phyloP scores from a whole-genome alignment of 2,329 filamentous ascomycete genomes.

The Epichloe gansuensis region DNA sequence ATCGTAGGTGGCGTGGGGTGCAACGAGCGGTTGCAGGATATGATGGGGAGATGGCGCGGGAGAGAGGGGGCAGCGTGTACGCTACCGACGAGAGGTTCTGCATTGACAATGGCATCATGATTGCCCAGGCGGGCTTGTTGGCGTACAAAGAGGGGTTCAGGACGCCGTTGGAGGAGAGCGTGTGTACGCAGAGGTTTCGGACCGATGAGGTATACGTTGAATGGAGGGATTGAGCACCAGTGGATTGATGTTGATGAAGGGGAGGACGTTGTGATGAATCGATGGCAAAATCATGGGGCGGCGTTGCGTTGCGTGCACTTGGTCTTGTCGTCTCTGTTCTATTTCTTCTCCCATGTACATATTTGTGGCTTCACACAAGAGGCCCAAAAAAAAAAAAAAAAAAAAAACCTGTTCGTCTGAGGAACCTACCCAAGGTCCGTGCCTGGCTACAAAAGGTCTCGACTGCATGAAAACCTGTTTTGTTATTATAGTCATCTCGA shows the following conservation, averaged over 20 bases:
- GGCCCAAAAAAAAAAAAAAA: too few relatives aligned
- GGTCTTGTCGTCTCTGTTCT: too few relatives aligned
- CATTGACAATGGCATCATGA: conserved; percentile 99
- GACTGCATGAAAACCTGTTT: too few relatives aligned
- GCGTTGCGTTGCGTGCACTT: neutral
- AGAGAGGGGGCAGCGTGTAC: conserved; percentile 80
- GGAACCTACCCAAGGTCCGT: too few relatives aligned
- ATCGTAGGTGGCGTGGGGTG: conserved; percentile 94
- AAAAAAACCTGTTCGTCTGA: too few relatives aligned
- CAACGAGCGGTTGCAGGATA: conserved; percentile 87
- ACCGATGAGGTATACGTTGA: conserved; percentile 72
- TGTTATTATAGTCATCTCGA: neutral
- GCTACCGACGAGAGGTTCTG: conserved; percentile 96
- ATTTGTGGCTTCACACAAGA: too few relatives aligned
- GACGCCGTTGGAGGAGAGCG: conserved; percentile 68
- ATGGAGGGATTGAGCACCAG: conserved; percentile 50
- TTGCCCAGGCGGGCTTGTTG: conserved; percentile 85
- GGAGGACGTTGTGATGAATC: neutral
- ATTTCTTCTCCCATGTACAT: neutral
- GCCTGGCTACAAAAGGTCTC: too few relatives aligned
- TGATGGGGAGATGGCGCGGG: conserved; percentile 94
- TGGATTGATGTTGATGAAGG: neutral
- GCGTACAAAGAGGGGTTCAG: conserved; percentile 72
- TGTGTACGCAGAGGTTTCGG: conserved; percentile 72
- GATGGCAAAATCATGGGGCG: neutral